phyloP scores from a whole-genome alignment of 1,139 yeast species.

The Saccharomyces hybrid region DNA sequence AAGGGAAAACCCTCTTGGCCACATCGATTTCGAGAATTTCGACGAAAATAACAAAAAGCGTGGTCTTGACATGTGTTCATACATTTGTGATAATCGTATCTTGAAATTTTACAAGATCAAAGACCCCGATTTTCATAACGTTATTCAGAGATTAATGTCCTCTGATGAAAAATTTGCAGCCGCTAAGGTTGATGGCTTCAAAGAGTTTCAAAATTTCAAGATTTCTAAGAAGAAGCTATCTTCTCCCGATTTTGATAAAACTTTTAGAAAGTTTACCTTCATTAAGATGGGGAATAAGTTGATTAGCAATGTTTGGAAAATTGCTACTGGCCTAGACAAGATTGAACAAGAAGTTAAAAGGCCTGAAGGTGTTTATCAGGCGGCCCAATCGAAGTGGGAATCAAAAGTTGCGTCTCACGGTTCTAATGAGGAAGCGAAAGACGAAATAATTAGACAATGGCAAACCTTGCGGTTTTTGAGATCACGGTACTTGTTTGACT shows the following conservation, averaged over 20 bases:
- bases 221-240: constrained; percentile 3
- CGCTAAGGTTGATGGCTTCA: constrained; percentile 21
- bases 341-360: constrained; percentile 9
- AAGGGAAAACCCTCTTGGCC: constrained; percentile 16
- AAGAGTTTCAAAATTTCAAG: constrained; percentile 17
- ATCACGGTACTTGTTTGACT: constrained; percentile 22
- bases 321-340: constrained; percentile 22
- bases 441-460: constrained; percentile 26
- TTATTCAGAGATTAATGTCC: constrained; percentile 11
- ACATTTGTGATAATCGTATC: constrained; percentile 18
- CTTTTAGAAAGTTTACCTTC: constrained; percentile 29
- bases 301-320: constrained; percentile 29
- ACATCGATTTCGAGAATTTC: constrained; percentile 11
- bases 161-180: constrained; percentile 16
- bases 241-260: constrained; percentile 10
- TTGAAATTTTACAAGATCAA: constrained; percentile 20
- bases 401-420: constrained; percentile 1
- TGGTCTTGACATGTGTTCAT: constrained; percentile 15
- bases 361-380: constrained; percentile 15
- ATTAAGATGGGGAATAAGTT: constrained; percentile 28
- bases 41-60: constrained; percentile 12
- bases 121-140: constrained; percentile 19
- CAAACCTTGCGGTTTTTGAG: constrained; percentile 25
- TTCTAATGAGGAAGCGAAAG: constrained; percentile 6
- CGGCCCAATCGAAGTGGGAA: constrained; percentile 8